These are phyloP conservation scores for Clathrospora elynae DNA, from an alignment of 2,329 filamentous ascomycete genomes.

Conservation along the genomic window DNA sequence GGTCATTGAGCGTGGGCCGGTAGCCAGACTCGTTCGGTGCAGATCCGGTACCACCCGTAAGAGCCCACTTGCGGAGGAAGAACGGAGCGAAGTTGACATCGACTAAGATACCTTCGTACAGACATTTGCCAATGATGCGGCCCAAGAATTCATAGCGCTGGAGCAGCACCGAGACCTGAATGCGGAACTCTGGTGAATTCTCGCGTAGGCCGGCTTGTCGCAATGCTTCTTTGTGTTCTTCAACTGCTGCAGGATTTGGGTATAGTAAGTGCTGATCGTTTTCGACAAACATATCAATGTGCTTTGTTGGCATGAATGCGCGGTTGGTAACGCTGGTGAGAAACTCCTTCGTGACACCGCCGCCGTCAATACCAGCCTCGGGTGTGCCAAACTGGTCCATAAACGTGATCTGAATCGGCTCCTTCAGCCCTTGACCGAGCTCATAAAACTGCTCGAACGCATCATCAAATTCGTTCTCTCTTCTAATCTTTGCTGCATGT, in stretches of 20 bases:
- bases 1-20: constrained; percentile 90
- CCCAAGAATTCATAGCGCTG: constrained; percentile 88
- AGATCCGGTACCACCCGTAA: constrained; percentile 68
- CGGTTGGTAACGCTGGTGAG: constrained; percentile 85
- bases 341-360: constrained; percentile 97
- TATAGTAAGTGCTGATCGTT: constrained; percentile 88
- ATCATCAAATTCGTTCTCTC: constrained; percentile 81
- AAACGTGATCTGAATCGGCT: constrained; percentile 95
- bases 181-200: constrained; percentile 61
- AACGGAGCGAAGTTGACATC: constrained; percentile 93
- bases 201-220: constrained; percentile 59
- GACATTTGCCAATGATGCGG: constrained; percentile 90
- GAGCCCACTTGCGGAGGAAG: constrained; percentile 93
- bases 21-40: constrained; percentile 73
- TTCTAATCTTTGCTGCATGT: constrained; percentile 77
- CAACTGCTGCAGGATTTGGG: constrained; percentile 79
- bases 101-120: constrained; percentile 95
- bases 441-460: constrained; percentile 82
- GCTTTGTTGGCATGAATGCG: constrained; percentile 68
- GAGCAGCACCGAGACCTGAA: constrained; percentile 65
- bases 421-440: constrained; percentile 82
- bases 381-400: constrained; percentile 84
- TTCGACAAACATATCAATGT: constrained; percentile 72
- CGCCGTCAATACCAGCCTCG: constrained; percentile 95
- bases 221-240: constrained; percentile 68